These are phyloP conservation scores for Sanghuangporus baumii DNA, from an alignment of 1,284 basidiomycete genomes.

Conservation along the genomic window DNA sequence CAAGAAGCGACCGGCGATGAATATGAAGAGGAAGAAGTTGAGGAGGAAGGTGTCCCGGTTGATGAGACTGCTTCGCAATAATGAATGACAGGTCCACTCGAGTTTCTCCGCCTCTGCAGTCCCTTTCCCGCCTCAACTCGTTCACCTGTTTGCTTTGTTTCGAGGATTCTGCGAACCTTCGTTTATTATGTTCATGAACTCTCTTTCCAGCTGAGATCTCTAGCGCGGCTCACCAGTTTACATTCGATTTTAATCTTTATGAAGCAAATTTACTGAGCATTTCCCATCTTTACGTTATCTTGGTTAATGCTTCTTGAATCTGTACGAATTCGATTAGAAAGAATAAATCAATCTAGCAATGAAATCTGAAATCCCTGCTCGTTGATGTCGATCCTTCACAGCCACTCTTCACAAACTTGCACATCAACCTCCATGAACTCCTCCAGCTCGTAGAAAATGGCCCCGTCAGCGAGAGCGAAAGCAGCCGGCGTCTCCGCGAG, in stretches of 20 bases:
- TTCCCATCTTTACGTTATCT: background rate
- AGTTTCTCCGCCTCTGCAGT: background rate
- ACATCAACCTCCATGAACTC: background rate
- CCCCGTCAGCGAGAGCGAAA: conserved; percentile 42
- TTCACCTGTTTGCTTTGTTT: background rate
- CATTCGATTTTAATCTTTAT: background rate
- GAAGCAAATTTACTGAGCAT: background rate
- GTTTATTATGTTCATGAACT: background rate
- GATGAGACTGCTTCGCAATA: conserved; percentile 9
- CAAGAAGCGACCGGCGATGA: conserved; percentile 51
- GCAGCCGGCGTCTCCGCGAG: conserved; percentile 63
- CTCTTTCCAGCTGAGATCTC: background rate
- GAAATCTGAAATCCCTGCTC: background rate
- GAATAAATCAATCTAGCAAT: background rate
- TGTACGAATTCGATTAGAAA: background rate
- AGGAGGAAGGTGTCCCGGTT: conserved; percentile 11
- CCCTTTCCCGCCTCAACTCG: background rate
- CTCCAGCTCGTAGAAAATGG: background rate
- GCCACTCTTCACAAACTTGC: background rate
- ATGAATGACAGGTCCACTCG: background rate
- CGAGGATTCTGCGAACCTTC: background rate
- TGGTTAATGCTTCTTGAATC: conserved; percentile 1
- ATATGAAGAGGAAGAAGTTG: conserved; percentile 21
- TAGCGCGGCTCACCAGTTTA: background rate
- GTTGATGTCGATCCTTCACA: background rate